A percentile compares a stretch with the other conserved stretches of the same genome.
Conservation (phyloP, 2,329 filamentous ascomycete species). For the Geosmithia flava region DNA sequence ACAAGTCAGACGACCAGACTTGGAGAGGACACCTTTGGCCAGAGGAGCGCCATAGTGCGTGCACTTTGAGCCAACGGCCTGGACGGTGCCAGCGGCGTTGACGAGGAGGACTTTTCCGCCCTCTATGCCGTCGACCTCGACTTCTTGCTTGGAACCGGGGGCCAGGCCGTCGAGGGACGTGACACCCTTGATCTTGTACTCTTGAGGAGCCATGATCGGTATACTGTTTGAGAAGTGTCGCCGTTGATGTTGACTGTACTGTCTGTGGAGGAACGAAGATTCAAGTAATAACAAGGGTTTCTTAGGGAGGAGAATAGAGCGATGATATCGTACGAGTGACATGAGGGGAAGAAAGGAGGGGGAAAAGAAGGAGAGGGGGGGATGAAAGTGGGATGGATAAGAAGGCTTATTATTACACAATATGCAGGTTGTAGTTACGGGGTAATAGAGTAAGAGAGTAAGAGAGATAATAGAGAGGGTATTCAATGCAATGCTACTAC, state of each 20-base stretch:
- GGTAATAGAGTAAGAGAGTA: too few relatives aligned
- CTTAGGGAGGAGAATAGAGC: not conserved
- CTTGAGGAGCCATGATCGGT: conserved; percentile 34
- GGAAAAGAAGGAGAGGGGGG: not conserved
- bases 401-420: too few relatives aligned
- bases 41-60: conserved; percentile 89
- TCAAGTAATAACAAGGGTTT: not conserved
- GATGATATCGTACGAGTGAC: not conserved
- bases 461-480: too few relatives aligned
- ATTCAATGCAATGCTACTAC: too few relatives aligned
- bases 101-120: conserved; percentile 77
- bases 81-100: conserved; percentile 62
- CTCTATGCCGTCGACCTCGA: conserved; percentile 80
- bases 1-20: conserved; percentile 75
- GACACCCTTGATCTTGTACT: conserved; percentile 66
- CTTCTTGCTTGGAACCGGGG: conserved; percentile 75
- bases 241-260: not conserved
- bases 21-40: conserved; percentile 71
- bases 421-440: too few relatives aligned
- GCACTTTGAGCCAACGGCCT: conserved; percentile 75
- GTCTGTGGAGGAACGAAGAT: too few relatives aligned
- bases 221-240: conserved; percentile 1
- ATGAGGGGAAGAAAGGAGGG: not conserved
- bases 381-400: not conserved
- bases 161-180: conserved; percentile 56